Evolutionary conservation across 768 basidiomycete species (phyloP), one percentile per base, ranked within the genome.

Genomic region (Podaxis sp.): DNA sequence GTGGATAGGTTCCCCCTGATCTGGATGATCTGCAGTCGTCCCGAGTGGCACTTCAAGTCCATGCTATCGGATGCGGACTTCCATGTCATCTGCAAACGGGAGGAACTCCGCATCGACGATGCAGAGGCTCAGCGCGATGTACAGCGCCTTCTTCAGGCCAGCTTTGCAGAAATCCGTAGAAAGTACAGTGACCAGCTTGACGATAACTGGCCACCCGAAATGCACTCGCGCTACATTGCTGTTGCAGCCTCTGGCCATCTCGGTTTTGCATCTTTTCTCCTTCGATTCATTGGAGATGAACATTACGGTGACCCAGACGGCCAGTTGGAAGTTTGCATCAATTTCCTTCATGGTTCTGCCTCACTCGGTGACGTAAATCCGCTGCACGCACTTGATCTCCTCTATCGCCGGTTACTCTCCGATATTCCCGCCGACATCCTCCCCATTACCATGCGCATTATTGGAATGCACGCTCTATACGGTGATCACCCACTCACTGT

Each of bases 221-320:
- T 0, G 11, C 4, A 41, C 15, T 24, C 57, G 2, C 55, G 7
- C 13, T 27, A 17, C 8, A 43, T 63, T 17, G n/a, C 29, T 1
- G 24, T 11, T 2, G 46, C 27, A 4, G 46, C 62, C 7, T 63
- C 55, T 3, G 62, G 62, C 1, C 49, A 49, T 1, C 24, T 63
- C 57, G 36, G 46, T 13, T 63, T 47, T 43, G 55, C 55, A 11
- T 37, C 55, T 17, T 40, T 19, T n/a, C 22, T 57, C n/a, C 24
- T 57, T 15, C 4, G 51, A 4, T 63, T 57, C 24, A 36, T 63
- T 25, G 62, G 55, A 4, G 62, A 63, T 5, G 11, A 25, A 7
- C 15, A 41, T 40, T 12, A 19, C 11, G 4, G 36, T 11, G 49
- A 59, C 8, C 58, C 58, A 25, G 29, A 40, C 1, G 36, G 49